Percentiles rank a stretch among this genome's conserved stretches.
Conservation (phyloP, 805 yeast species). For the Phaffomyces antillensis region DNA sequence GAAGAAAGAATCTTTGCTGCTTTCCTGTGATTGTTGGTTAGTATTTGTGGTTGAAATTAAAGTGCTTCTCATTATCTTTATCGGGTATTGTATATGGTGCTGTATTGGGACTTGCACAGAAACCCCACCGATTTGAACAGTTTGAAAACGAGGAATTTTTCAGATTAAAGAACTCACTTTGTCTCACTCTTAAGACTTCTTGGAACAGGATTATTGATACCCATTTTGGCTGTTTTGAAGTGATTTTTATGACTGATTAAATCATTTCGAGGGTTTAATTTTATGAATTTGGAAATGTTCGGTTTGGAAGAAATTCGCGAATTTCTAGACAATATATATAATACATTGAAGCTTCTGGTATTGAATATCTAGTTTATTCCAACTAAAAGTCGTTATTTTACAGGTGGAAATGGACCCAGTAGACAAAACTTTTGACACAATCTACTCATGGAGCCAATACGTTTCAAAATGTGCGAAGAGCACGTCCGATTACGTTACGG, state of each 20-base stretch:
- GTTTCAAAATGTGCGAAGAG: neutral
- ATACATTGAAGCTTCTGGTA: too few species aligned
- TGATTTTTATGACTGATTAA: neutral
- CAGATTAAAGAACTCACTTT: conserved; percentile 43
- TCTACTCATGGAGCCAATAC: conserved; percentile 9
- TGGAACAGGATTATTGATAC: conserved; percentile 92
- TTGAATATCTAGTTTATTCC: neutral
- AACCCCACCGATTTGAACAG: neutral
- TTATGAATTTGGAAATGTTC: neutral
- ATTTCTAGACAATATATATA: too few species aligned
- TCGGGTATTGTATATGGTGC: too few species aligned
- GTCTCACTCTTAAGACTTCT: conserved; percentile 82
- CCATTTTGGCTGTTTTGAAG: conserved; percentile 36
- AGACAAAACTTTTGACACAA: conserved; percentile 14
- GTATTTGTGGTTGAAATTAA: neutral
- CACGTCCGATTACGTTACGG: neutral
- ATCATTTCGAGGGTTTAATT: neutral
- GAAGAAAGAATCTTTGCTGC: conserved; percentile 89
- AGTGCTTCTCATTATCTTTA: neutral
- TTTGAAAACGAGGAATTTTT: neutral
- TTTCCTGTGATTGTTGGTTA: conserved; percentile 41
- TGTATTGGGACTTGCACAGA: neutral
- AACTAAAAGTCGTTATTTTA: too few species aligned
- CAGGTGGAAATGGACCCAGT: conserved; percentile 11
- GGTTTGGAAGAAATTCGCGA: neutral